Conservation (phyloP, 495 filamentous ascomycete species). For the Lasiosphaeria ovina region DNA sequence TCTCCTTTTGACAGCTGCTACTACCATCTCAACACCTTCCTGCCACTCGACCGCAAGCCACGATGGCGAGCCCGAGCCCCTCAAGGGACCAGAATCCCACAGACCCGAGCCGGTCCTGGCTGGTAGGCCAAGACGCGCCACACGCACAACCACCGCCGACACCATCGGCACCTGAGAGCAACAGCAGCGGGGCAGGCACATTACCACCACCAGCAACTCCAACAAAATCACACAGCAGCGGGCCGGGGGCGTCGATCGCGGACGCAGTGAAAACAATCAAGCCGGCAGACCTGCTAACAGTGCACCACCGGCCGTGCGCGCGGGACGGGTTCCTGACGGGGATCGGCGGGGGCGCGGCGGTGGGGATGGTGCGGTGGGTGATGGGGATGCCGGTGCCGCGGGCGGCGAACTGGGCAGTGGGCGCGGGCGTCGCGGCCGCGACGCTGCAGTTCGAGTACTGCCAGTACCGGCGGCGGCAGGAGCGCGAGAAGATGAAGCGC, state of each 20-base stretch:
- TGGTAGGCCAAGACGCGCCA: neutral
- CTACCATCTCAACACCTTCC: neutral
- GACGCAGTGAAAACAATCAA: constrained; percentile 68
- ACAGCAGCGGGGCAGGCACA: neutral
- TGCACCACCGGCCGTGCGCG: constrained; percentile 80
- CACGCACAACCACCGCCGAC: neutral
- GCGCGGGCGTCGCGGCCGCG: constrained; percentile 63
- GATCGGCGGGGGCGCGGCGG: constrained; percentile 70
- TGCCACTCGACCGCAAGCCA: neutral
- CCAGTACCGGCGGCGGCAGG: constrained; percentile 64
- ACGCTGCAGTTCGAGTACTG: constrained; percentile 77
- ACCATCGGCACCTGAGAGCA: neutral
- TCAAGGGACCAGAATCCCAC: constrained; percentile 6
- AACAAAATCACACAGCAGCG: constrained; percentile 2
- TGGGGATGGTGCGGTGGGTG: constrained; percentile 69
- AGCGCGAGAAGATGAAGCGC: constrained; percentile 74
- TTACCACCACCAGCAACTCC: constrained; percentile 8
- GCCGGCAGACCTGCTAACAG: constrained; percentile 63
- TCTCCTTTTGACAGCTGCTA: too few relatives aligned
- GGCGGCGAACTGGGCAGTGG: constrained; percentile 82
- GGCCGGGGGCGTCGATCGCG: constrained; percentile 42
- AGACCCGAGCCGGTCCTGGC: constrained; percentile 17
- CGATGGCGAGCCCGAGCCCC: neutral
- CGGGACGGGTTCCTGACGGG: constrained; percentile 79
- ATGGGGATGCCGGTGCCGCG: constrained; percentile 55